These are phyloP conservation scores for Rhynchosporium graminicola DNA, from an alignment of 2,329 filamentous ascomycete genomes.

Conservation along the genomic window DNA sequence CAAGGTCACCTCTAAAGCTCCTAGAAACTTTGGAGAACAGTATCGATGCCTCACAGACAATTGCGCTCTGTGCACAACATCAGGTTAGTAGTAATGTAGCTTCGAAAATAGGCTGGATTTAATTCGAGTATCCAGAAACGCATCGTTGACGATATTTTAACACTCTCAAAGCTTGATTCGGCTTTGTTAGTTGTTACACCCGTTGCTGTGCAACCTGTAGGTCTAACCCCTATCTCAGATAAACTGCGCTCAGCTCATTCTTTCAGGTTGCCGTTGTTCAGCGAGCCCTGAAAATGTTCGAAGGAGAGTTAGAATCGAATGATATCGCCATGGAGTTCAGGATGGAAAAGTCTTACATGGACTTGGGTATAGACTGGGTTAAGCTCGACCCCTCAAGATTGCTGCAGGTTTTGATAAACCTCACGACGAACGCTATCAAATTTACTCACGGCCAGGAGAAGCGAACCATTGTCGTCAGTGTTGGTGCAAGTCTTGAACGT, in stretches of 20 bases:
- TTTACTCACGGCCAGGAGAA: slow-evolving; percentile 71
- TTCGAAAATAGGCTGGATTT: background rate
- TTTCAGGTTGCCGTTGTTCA: slow-evolving; percentile 56
- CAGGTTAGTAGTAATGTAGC: slow-evolving; percentile 26
- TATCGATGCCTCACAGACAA: slow-evolving; percentile 78
- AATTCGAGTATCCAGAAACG: slow-evolving; percentile 53
- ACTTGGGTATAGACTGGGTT: slow-evolving; percentile 68
- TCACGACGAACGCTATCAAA: slow-evolving; percentile 81
- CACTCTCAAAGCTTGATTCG: slow-evolving; percentile 69
- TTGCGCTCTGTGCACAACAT: slow-evolving; percentile 76
- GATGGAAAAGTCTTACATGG: slow-evolving; percentile 66
- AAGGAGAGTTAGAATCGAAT: slow-evolving; percentile 70
- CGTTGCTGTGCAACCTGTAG: slow-evolving; percentile 67
- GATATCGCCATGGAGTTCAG: slow-evolving; percentile 70
- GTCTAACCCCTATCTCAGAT: background rate
- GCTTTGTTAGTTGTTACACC: slow-evolving; percentile 70
- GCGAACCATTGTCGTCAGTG: slow-evolving; percentile 47
- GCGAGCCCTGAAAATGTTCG: slow-evolving; percentile 75
- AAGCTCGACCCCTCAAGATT: slow-evolving; percentile 75
- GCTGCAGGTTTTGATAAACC: slow-evolving; percentile 78
- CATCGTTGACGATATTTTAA: slow-evolving; percentile 68
- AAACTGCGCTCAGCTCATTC: background rate
- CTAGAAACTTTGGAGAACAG: slow-evolving; percentile 54
- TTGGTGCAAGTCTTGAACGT: slow-evolving; percentile 36
- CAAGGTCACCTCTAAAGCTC: slow-evolving; percentile 42